Evolutionary conservation across 768 basidiomycete species (phyloP).

Genomic region (Russula olivacea): DNA sequence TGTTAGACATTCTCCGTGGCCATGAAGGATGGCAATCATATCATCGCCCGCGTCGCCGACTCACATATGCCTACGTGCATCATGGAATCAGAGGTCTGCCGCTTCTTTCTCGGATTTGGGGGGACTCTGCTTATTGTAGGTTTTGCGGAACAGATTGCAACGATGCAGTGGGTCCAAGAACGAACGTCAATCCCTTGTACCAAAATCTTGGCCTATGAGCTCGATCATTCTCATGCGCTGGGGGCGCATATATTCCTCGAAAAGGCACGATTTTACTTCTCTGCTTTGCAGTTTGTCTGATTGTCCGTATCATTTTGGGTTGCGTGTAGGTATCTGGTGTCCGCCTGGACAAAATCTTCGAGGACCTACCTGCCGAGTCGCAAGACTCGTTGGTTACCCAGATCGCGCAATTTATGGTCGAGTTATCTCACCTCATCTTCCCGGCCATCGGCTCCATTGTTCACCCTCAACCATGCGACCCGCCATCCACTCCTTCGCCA

Average conservation of each 20-base stretch:
- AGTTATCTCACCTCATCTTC: conserved; percentile 29
- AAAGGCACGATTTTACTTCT: conserved; percentile 25
- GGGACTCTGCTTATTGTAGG: neutral
- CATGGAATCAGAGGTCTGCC: conserved; percentile 26
- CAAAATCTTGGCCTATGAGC: conserved; percentile 24
- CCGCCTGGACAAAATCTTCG: conserved; percentile 29
- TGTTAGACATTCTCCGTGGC: conserved; percentile 27
- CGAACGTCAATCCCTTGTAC: conserved; percentile 31
- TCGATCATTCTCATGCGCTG: conserved; percentile 18
- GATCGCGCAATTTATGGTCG: conserved; percentile 31
- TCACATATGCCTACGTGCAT: conserved; percentile 20
- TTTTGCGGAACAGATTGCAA: conserved; percentile 28
- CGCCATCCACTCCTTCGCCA: neutral
- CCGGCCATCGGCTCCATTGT: conserved; percentile 30
- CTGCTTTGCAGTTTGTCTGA: neutral
- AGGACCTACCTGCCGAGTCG: conserved; percentile 25
- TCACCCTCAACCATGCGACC: neutral
- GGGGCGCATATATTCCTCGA: conserved; percentile 28
- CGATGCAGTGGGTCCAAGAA: conserved; percentile 29
- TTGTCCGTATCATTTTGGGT: neutral
- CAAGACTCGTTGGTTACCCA: conserved; percentile 30
- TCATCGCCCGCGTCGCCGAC: conserved; percentile 26
- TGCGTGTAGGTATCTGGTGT: conserved; percentile 29
- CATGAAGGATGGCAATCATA: conserved; percentile 24
- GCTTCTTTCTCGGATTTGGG: neutral